phyloP scores from a whole-genome alignment of 2,329 filamentous ascomycete species.

The Aspergillus proliferans region DNA sequence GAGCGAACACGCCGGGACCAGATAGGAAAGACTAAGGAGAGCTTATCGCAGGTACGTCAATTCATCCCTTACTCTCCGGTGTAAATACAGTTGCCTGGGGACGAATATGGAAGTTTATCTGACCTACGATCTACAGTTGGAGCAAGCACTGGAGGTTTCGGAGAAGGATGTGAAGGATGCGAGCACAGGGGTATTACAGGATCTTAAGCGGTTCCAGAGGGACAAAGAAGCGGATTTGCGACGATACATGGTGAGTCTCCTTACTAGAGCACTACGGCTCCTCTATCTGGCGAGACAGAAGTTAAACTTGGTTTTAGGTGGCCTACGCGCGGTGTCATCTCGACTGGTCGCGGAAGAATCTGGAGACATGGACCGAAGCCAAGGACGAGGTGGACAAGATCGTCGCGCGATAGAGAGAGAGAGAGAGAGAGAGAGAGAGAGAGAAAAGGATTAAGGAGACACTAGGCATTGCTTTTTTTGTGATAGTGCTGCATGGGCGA shows the following conservation, averaged over 20 bases:
- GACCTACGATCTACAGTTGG: slow-evolving; percentile 53
- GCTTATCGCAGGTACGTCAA: slow-evolving; percentile 54
- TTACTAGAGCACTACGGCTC: not conserved
- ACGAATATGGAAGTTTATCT: slow-evolving; percentile 4
- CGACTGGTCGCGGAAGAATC: slow-evolving; percentile 87
- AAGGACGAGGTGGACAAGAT: slow-evolving; percentile 84
- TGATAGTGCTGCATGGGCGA: not conserved
- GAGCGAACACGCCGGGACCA: slow-evolving; percentile 86
- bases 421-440: not conserved
- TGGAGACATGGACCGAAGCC: slow-evolving; percentile 89
- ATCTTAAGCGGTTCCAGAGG: slow-evolving; percentile 84
- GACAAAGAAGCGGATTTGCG: slow-evolving; percentile 94
- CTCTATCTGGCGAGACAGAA: not conserved
- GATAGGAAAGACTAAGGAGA: slow-evolving; percentile 92
- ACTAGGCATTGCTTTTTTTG: not conserved
- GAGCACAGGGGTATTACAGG: slow-evolving; percentile 77
- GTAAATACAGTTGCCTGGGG: not conserved
- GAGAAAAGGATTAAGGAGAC: too few relatives aligned
- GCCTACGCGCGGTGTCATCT: slow-evolving; percentile 89
- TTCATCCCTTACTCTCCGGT: not conserved
- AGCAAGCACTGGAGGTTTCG: slow-evolving; percentile 82
- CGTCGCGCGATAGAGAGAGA: slow-evolving; percentile 35
- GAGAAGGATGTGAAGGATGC: slow-evolving; percentile 92
- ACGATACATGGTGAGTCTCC: slow-evolving; percentile 75
- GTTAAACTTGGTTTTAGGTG: slow-evolving; percentile 50